Percentiles rank a stretch among this genome's conserved stretches.
These are phyloP conservation scores for Pseudogymnoascus verrucosus DNA, from an alignment of 2,329 filamentous ascomycete genomes.

Conservation along the genomic window DNA sequence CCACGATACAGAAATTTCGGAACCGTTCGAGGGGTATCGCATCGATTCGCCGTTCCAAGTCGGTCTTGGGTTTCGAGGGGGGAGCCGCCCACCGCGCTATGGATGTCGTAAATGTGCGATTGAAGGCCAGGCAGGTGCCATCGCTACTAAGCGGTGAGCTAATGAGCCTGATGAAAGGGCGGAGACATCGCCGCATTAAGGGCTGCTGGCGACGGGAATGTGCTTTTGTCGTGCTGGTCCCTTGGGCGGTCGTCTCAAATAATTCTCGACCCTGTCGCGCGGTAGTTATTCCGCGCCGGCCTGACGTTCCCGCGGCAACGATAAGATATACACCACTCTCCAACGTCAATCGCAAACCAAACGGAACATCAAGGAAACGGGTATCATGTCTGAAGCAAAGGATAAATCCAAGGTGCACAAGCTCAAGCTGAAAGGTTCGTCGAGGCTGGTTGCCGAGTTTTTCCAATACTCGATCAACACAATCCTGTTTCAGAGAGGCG, in stretches of 20 bases:
- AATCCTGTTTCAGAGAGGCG: slow-evolving; percentile 84
- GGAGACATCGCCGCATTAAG: slow-evolving; percentile 31
- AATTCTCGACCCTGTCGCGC: slow-evolving; percentile 5
- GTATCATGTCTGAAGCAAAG: slow-evolving; percentile 32
- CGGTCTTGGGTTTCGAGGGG: slow-evolving; percentile 27
- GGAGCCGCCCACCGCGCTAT: slow-evolving; percentile 22
- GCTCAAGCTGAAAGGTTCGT: slow-evolving; percentile 75
- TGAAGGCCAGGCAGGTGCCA: slow-evolving; percentile 18
- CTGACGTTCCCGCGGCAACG: background rate
- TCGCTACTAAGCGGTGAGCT: slow-evolving; percentile 25
- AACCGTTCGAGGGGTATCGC: slow-evolving; percentile 71
- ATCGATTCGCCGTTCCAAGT: slow-evolving; percentile 54
- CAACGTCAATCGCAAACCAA: background rate
- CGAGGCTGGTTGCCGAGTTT: slow-evolving; percentile 91
- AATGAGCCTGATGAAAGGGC: slow-evolving; percentile 27
- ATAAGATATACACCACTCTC: background rate
- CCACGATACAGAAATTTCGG: slow-evolving; percentile 97
- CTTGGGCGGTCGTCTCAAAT: background rate
- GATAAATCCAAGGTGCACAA: slow-evolving; percentile 90
- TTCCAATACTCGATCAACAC: slow-evolving; percentile 99
- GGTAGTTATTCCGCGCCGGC: slow-evolving; percentile 5
- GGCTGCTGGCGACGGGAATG: slow-evolving; percentile 2
- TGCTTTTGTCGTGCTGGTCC: background rate
- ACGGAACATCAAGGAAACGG: background rate
- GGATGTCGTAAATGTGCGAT: slow-evolving; percentile 23